Evolutionary conservation across 768 basidiomycete species (phyloP).

Genomic region (Rhizopogon vinicolor): DNA sequence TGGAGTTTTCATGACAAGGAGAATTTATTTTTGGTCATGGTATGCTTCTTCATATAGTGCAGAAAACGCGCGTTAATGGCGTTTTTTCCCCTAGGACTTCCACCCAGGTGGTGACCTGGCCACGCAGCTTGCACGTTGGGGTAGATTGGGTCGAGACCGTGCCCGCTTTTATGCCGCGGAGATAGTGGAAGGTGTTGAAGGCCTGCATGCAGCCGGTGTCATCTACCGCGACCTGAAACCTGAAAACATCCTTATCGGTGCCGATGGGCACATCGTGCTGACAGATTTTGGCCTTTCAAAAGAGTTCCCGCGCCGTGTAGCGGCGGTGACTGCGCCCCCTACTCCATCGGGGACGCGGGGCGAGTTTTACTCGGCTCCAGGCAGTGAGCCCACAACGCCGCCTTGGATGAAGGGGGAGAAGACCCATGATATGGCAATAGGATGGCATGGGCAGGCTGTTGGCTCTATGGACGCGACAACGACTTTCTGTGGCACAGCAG

Average conservation of each 20-base stretch:
- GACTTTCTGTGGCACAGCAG: constrained; percentile 95
- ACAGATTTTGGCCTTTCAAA: constrained; percentile 97
- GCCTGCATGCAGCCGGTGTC: constrained; percentile 89
- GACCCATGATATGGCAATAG: constrained; percentile 44
- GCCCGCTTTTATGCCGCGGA: constrained; percentile 97
- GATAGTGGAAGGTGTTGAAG: constrained; percentile 95
- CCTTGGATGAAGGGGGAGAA: constrained; percentile 75
- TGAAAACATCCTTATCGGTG: constrained; percentile 92
- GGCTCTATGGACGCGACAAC: constrained; percentile 62
- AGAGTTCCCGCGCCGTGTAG: constrained; percentile 66
- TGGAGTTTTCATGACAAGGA: constrained; percentile 99
- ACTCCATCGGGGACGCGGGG: constrained; percentile 50
- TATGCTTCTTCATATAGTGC: constrained; percentile 28
- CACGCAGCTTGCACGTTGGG: constrained; percentile 96
- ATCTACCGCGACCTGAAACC: constrained; percentile 98
- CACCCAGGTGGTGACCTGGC: constrained; percentile 96
- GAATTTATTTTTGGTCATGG: constrained; percentile 96
- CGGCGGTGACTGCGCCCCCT: constrained; percentile 46
- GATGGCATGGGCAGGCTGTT: constrained; percentile 53
- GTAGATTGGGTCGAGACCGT: constrained; percentile 86
- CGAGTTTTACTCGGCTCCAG: constrained; percentile 49
- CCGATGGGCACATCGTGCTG: constrained; percentile 92
- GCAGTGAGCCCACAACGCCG: constrained; percentile 45
- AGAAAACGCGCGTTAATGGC: constrained; percentile 9
- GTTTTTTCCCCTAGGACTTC: constrained; percentile 59